Evolutionary conservation across 2,329 filamentous ascomycete species (phyloP).

Genomic region (Fusarium tupiense): DNA sequence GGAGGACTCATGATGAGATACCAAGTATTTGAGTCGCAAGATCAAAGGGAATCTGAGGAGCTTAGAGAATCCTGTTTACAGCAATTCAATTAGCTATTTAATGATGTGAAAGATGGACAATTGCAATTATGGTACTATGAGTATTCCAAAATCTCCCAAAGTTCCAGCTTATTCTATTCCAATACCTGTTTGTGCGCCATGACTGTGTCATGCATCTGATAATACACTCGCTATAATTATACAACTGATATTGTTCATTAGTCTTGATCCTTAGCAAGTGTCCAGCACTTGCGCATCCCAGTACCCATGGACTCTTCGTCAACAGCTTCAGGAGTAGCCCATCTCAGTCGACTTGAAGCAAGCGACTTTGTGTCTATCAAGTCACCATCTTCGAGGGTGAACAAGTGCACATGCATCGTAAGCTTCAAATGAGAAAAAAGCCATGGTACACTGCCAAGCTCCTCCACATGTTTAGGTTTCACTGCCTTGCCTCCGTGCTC

Average conservation of each 20-base stretch:
- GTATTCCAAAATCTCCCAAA: background rate
- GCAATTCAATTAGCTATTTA: background rate
- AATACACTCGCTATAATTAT: background rate
- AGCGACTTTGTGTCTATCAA: constrained; percentile 5
- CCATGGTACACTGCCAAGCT: constrained; percentile 66
- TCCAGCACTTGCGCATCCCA: constrained; percentile 68
- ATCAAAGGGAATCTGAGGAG: background rate
- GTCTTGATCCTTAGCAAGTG: constrained; percentile 49
- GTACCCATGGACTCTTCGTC: constrained; percentile 66
- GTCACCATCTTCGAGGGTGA: constrained; percentile 47
- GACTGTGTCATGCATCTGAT: background rate
- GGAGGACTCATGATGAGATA: background rate
- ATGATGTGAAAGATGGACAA: background rate
- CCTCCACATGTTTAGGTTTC: constrained; percentile 47
- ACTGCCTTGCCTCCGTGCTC: constrained; percentile 5
- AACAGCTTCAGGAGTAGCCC: constrained; percentile 53
- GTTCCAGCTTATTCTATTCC: background rate
- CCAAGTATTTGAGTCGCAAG: background rate
- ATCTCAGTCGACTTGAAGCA: constrained; percentile 41
- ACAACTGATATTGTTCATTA: constrained; percentile 14
- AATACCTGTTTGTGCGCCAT: background rate
- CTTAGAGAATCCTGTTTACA: background rate
- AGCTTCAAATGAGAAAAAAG: constrained; percentile 66
- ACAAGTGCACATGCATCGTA: constrained; percentile 66
- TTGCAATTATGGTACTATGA: background rate